Percentiles rank a stretch among this genome's conserved stretches.
These are phyloP conservation scores for Maudiozyma bulderi DNA, from an alignment of 805 yeast genomes.

Conservation along the genomic window DNA sequence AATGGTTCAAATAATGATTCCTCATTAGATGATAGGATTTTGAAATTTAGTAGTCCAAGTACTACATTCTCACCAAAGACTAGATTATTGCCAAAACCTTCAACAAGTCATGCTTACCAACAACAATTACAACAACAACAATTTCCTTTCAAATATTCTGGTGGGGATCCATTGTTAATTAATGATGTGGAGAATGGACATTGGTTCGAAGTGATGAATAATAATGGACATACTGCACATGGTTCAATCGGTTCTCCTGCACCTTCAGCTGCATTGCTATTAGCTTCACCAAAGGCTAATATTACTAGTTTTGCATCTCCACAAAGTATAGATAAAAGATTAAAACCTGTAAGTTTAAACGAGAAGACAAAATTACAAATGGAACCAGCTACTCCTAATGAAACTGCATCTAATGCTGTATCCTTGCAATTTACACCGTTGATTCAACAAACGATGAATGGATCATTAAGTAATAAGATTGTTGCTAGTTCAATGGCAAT, in stretches of 20 bases:
- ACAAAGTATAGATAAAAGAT: conserved; percentile 9
- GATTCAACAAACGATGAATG: conserved; percentile 28
- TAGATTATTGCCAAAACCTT: conserved; percentile 6
- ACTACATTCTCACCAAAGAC: conserved; percentile 16
- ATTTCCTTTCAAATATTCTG: conserved; percentile 23
- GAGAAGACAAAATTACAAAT: conserved; percentile 7
- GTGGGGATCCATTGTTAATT: conserved; percentile 27
- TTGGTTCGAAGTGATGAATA: conserved; percentile 12
- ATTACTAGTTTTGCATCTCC: conserved; percentile 2
- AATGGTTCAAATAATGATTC: not conserved
- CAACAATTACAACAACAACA: conserved; percentile 9
- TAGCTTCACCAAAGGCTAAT: not conserved
- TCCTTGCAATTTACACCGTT: conserved; percentile 25
- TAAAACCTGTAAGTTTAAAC: conserved; percentile 1
- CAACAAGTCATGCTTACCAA: not conserved
- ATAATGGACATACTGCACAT: not conserved
- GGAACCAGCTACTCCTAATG: conserved; percentile 7
- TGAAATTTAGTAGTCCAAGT: conserved; percentile 1
- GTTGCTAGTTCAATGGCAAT: conserved; percentile 6
- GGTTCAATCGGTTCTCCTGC: not conserved
- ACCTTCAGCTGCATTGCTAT: not conserved
- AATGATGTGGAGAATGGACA: conserved; percentile 22
- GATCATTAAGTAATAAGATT: conserved; percentile 16
- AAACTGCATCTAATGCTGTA: not conserved
- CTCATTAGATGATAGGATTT: not conserved